Evolutionary conservation across 108 stramenopile genomes (phyloP).

Genomic region (Skeletonema menzelii): DNA sequence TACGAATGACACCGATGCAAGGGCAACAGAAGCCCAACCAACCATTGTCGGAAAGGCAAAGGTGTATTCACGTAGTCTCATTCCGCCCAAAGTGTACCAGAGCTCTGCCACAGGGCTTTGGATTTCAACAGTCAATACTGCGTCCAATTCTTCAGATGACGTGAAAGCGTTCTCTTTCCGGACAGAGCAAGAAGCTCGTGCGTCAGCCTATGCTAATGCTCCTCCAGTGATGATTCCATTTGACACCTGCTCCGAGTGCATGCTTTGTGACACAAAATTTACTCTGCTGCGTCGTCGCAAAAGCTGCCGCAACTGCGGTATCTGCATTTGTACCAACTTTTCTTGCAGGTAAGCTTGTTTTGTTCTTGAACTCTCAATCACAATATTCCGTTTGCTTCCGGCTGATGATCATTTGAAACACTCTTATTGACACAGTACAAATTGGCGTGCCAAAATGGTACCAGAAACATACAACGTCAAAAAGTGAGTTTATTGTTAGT

Average conservation of each 20-base stretch:
- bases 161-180: conserved; percentile 81
- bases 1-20: neutral
- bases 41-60: conserved; percentile 25
- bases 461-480: conserved; percentile 86
- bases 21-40: neutral
- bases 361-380: neutral
- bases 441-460: conserved; percentile 66
- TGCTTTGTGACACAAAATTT: conserved; percentile 70
- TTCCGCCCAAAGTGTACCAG: conserved; percentile 79
- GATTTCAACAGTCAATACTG: conserved; percentile 84
- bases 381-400: neutral
- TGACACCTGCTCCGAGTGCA: conserved; percentile 54
- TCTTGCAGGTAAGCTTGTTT: conserved; percentile 24
- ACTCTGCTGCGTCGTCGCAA: conserved; percentile 64
- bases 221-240: conserved; percentile 81
- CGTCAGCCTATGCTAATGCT: conserved; percentile 86
- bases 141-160: conserved; percentile 56
- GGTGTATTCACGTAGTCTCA: conserved; percentile 68
- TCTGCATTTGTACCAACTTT: conserved; percentile 69
- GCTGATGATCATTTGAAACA: neutral
- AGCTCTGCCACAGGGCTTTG: conserved; percentile 81
- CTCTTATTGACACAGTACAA: conserved; percentile 2
- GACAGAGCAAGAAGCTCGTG: conserved; percentile 78
- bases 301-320: conserved; percentile 83
- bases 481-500: conserved; percentile 24